These are phyloP conservation scores for Porphyrellus cyaneotinctus DNA, from an alignment of 768 basidiomycete species.

Conservation along the genomic window DNA sequence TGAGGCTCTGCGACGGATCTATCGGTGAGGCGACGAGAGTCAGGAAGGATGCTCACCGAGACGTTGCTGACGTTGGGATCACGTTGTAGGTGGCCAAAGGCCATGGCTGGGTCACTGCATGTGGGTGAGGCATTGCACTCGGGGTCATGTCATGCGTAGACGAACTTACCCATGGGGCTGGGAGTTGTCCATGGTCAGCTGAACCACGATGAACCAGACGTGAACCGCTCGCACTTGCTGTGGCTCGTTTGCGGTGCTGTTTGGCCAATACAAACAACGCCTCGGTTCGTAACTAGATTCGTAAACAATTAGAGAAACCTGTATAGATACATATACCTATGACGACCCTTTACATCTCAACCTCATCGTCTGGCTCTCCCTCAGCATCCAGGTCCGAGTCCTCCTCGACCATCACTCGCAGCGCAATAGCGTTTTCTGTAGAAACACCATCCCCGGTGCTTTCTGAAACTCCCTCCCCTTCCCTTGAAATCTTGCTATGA, in stretches of 20 bases:
- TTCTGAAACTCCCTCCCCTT: constrained; percentile 12
- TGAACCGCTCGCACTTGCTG: constrained; percentile 33
- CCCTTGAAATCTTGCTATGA: constrained; percentile 26
- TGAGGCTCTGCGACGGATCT: constrained; percentile 43
- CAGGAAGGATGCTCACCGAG: constrained; percentile 45
- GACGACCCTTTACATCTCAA: constrained; percentile 37
- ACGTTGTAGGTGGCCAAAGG: constrained; percentile 58
- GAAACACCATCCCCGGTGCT: neutral
- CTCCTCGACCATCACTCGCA: constrained; percentile 18
- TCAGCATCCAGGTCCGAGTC: constrained; percentile 39
- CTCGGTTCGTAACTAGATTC: constrained; percentile 24
- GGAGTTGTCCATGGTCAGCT: constrained; percentile 31
- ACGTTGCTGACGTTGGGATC: constrained; percentile 54
- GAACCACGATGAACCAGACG: constrained; percentile 36
- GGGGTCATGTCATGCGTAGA: neutral
- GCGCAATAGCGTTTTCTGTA: constrained; percentile 1
- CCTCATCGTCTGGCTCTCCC: constrained; percentile 43
- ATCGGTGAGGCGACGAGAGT: constrained; percentile 19
- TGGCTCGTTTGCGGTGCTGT: constrained; percentile 32
- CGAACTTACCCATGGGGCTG: constrained; percentile 32
- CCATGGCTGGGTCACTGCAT: constrained; percentile 54
- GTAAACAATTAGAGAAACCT: constrained; percentile 22
- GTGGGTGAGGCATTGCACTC: constrained; percentile 19
- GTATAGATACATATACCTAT: constrained; percentile 19
- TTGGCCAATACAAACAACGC: constrained; percentile 26